Evolutionary conservation across 768 basidiomycete genomes (phyloP).

Genomic region (Tylopilus cervinicoccineus): DNA sequence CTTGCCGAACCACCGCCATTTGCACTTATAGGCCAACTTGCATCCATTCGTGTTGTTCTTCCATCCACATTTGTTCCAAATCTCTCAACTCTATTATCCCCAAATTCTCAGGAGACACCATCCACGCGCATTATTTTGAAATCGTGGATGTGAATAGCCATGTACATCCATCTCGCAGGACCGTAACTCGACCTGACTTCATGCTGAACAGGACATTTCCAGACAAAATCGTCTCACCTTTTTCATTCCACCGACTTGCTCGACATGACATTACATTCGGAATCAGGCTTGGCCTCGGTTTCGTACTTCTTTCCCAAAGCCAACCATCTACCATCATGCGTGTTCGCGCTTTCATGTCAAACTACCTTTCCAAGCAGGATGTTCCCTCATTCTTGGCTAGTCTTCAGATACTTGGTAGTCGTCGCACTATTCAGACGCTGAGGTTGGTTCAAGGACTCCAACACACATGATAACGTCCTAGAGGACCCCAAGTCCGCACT

Average conservation of each 20-base stretch:
- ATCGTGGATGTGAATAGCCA: neutral
- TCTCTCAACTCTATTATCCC: neutral
- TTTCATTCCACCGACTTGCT: neutral
- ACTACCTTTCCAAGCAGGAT: neutral
- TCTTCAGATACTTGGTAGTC: neutral
- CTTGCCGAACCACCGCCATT: neutral
- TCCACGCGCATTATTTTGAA: neutral
- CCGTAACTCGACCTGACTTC: neutral
- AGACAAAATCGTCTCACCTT: neutral
- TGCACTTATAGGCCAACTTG: neutral
- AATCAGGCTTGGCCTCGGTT: neutral
- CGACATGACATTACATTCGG: neutral
- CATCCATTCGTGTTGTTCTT: neutral
- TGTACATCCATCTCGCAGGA: neutral
- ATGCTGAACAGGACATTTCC: neutral
- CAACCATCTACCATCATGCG: neutral
- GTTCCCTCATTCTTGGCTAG: neutral
- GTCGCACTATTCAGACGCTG: neutral
- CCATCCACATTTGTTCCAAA: neutral
- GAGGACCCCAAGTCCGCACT: no score
- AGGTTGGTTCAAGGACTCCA: neutral
- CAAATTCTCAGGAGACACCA: neutral
- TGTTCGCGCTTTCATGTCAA: neutral
- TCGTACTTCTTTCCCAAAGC: neutral
- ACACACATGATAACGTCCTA: no score